Percentiles rank a stretch among this genome's conserved stretches.
Evolutionary conservation across 768 basidiomycete genomes (phyloP).

Genomic region (Termitomyces heimii): DNA sequence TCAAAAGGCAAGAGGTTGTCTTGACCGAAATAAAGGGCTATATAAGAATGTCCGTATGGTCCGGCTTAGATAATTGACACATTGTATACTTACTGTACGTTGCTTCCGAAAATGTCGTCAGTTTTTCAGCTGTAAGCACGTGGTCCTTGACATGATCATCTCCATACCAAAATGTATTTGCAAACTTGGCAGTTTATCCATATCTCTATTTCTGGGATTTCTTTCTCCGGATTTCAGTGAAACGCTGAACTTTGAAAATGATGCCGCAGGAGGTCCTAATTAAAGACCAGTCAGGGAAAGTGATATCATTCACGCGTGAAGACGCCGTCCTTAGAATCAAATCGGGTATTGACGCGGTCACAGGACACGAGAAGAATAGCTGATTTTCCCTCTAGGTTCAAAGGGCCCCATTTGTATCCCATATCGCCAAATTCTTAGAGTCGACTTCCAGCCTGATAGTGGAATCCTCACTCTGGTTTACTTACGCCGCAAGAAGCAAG

Average conservation of each 20-base stretch:
- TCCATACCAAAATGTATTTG: neutral
- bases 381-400: neutral
- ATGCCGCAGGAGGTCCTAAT: slow-evolving; percentile 10
- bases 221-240: neutral
- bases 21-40: neutral
- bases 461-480: slow-evolving; percentile 43
- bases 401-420: slow-evolving; percentile 27
- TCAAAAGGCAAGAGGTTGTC: slow-evolving; percentile 2
- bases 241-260: neutral
- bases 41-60: neutral
- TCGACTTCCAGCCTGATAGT: slow-evolving; percentile 28
- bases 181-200: neutral
- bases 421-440: slow-evolving; percentile 49
- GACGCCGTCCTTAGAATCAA: slow-evolving; percentile 11
- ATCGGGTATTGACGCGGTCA: slow-evolving; percentile 7
- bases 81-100: neutral
- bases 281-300: slow-evolving; percentile 4
- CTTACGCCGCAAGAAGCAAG: slow-evolving; percentile 38
- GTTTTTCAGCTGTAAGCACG: neutral
- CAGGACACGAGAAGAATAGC: neutral
- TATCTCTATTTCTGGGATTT: neutral
- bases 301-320: slow-evolving; percentile 11
- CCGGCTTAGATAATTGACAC: no score
- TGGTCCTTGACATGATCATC: neutral
- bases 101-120: neutral